Evolutionary conservation across 2,329 filamentous ascomycete species (phyloP).

Genomic region (Ceratocystis ficicola): DNA sequence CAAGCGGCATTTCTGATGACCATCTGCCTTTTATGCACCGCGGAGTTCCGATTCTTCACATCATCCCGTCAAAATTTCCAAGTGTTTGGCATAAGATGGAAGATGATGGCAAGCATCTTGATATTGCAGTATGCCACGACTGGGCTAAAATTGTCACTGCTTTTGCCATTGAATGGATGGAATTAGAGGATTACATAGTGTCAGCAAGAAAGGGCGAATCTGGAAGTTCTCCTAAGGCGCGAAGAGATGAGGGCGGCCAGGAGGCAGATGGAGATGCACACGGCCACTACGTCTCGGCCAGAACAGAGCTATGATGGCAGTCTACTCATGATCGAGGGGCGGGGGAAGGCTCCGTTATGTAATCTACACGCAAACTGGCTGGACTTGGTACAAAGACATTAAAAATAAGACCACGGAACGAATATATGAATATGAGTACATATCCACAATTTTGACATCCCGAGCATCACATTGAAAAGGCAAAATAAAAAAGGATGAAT

Average conservation of each 20-base stretch:
- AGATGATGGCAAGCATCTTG: conserved; percentile 75
- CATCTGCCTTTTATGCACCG: conserved; percentile 80
- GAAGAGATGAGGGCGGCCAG: conserved; percentile 29
- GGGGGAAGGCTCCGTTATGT: neutral
- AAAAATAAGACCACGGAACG: neutral
- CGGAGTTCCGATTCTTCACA: conserved; percentile 77
- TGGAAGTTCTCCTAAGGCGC: conserved; percentile 39
- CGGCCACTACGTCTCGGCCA: neutral
- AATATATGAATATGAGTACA: conserved; percentile 7
- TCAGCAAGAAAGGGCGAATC: conserved; percentile 40
- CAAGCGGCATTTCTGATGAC: conserved; percentile 60
- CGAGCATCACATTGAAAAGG: neutral
- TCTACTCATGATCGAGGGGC: neutral
- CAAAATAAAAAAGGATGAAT: too few relatives aligned
- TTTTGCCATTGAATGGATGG: conserved; percentile 88
- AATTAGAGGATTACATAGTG: conserved; percentile 41
- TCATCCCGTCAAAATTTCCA: conserved; percentile 79
- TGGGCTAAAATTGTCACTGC: conserved; percentile 76
- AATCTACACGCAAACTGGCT: neutral
- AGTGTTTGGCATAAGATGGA: conserved; percentile 72
- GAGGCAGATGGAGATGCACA: neutral
- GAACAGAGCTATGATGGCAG: neutral
- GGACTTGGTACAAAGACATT: neutral
- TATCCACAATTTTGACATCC: neutral
- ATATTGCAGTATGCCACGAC: conserved; percentile 67